Evolutionary conservation across 2,329 filamentous ascomycete genomes (phyloP), one percentile per base, ranked within the genome.

Genomic region (Neopestalotiopsis clavispora): DNA sequence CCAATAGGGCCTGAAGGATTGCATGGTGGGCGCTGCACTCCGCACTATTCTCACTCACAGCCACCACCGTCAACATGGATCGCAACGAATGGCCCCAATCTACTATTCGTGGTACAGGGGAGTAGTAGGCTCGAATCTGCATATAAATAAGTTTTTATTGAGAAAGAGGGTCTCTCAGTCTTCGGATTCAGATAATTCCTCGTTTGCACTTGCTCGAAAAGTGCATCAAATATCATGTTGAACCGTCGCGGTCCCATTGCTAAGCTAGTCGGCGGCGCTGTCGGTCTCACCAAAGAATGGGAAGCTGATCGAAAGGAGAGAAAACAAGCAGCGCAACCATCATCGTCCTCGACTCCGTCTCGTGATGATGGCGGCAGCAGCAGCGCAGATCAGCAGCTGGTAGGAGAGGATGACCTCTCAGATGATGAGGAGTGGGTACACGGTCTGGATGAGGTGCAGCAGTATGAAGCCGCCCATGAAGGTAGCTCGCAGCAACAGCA

Each of bases 241-340:
- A 59, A 59, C 60, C 60, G 60, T 30, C 40, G 63, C 14, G 63
- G 63, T 28, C 63, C 63, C 23, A 49, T 65, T 30, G 13, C 63
- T 20, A 65, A 56, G 63, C 63, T 65, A 7, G 63, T 65, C 23
- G 45, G 63, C 3, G 63, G 63, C 17, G 63, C 63, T 13, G 56
- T 65, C 28, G 63, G 63, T 38, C 20, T 65, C 9, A 34, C 40
- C 17, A 49, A 65, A 14, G 63, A 65, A 13, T 65, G 56, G 14
- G 14, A 56, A 38, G 63, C 63, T 12, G 63, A 65, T 52, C 17
- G 63, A 12, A 65, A 65, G 9, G 63, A 65, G 20, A 49, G 14
- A 12, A 65, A 65, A 34, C n/a, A 17, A 38, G 40, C 10, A 7
- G 45, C 17, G 45, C 17, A 38, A 10, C n/a, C 28, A 49, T 38